These are phyloP conservation scores for Vanrija sp. DNA, from an alignment of 1,284 basidiomycete genomes.

Conservation along the genomic window DNA sequence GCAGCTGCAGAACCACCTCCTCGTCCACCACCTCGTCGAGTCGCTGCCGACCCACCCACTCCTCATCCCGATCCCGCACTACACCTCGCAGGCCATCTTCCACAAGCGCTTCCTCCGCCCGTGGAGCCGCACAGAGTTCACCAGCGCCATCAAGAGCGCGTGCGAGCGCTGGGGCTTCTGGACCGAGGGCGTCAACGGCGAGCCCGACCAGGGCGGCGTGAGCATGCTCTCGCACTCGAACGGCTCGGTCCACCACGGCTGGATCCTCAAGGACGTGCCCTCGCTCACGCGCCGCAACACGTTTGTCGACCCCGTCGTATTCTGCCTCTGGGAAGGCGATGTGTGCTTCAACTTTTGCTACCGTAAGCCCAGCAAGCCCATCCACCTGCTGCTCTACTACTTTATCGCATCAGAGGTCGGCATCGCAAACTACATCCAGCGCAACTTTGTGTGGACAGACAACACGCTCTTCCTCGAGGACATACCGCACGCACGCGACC, in stretches of 20 bases:
- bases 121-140: constrained; percentile 60
- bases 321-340: constrained; percentile 88
- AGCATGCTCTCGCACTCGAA: constrained; percentile 84
- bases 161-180: constrained; percentile 62
- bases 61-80: constrained; percentile 73
- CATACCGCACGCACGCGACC: constrained; percentile 68
- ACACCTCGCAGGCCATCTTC: constrained; percentile 79
- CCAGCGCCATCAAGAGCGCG: constrained; percentile 58
- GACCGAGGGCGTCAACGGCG: constrained; percentile 18
- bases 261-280: constrained; percentile 69
- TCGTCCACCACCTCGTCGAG: constrained; percentile 46
- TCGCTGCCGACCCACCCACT: constrained; percentile 65
- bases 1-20: constrained; percentile 53
- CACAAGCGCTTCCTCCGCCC: constrained; percentile 68
- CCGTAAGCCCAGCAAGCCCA: constrained; percentile 59
- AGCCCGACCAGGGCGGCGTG: constrained; percentile 54
- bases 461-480: constrained; percentile 86
- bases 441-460: constrained; percentile 65
- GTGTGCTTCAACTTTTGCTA: constrained; percentile 86
- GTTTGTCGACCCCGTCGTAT: constrained; percentile 75
- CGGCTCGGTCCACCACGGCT: constrained; percentile 45
- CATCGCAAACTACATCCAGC: constrained; percentile 74
- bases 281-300: constrained; percentile 67
- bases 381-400: constrained; percentile 76
- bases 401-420: constrained; percentile 82